Evolutionary conservation across 805 yeast genomes (phyloP).

Genomic region (Lipomyces lipofer): DNA sequence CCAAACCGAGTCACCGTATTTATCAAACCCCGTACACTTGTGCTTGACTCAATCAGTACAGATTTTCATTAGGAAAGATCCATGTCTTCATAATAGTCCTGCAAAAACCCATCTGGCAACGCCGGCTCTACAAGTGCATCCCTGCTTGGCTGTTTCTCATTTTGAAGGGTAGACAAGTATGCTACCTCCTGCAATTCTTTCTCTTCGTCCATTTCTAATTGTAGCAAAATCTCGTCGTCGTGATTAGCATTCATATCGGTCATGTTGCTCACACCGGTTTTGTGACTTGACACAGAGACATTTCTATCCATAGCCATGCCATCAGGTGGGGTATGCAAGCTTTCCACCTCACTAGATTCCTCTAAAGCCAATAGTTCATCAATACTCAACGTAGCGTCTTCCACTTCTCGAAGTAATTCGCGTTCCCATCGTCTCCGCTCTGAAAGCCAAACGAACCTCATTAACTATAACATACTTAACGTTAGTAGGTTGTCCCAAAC

Average conservation of each 20-base stretch:
- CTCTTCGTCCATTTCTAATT: slow-evolving; percentile 7
- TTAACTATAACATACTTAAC: not conserved
- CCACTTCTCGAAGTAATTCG: not conserved
- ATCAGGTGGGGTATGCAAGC: not conserved
- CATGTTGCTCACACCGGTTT: no score
- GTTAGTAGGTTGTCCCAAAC: no score
- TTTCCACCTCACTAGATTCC: not conserved
- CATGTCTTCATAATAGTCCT: not conserved
- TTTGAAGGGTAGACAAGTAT: not conserved
- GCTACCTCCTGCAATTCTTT: not conserved
- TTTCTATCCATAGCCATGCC: not conserved
- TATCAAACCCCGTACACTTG: no score
- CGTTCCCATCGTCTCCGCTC: not conserved
- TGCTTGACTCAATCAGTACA: no score
- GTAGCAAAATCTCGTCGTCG: slow-evolving; percentile 11
- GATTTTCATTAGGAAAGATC: not conserved
- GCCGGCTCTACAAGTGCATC: no score
- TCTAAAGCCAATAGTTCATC: slow-evolving; percentile 4
- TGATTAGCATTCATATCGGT: no score
- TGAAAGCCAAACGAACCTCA: not conserved
- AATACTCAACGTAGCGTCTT: not conserved
- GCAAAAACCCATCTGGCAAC: no score
- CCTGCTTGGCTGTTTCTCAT: not conserved
- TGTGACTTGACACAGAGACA: no score
- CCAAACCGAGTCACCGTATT: no score